Evolutionary conservation across 345 rosid genomes (phyloP).

Genomic region (Adansonia digitata): DNA sequence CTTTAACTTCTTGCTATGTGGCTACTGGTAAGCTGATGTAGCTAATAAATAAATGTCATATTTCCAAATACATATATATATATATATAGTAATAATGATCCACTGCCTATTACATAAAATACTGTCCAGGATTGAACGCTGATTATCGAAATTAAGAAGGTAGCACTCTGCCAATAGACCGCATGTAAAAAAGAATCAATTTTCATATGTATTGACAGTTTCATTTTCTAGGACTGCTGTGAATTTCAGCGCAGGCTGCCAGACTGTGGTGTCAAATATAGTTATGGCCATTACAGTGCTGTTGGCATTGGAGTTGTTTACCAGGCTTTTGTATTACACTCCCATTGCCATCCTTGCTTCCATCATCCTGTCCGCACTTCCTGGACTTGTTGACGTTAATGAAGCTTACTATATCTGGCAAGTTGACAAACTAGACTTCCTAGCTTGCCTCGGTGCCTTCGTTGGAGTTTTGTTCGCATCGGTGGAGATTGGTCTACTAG

Average conservation of each 20-base stretch:
- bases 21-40: slow-evolving; percentile 50
- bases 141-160: too few species aligned
- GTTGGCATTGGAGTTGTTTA: slow-evolving; percentile 47
- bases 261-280: slow-evolving; percentile 42
- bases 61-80: too few species aligned
- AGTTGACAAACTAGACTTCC: slow-evolving; percentile 71
- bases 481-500: slow-evolving; percentile 74
- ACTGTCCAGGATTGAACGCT: too few species aligned
- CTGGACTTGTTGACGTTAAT: slow-evolving; percentile 61
- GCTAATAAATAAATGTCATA: background rate
- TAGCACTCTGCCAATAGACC: too few species aligned
- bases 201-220: slow-evolving; percentile 32
- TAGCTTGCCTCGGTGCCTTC: slow-evolving; percentile 64
- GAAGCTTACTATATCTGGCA: slow-evolving; percentile 63
- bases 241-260: slow-evolving; percentile 65
- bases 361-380: slow-evolving; percentile 77
- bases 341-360: slow-evolving; percentile 79
- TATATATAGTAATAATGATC: too few species aligned
- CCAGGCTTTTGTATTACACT: slow-evolving; percentile 67
- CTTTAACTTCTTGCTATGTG: slow-evolving; percentile 74
- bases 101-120: too few species aligned
- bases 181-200: background rate
- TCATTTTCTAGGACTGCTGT: slow-evolving; percentile 87
- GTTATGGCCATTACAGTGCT: slow-evolving; percentile 74
- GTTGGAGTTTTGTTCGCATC: slow-evolving; percentile 68